Base-by-base conservation (phyloP, 768 basidiomycete genomes). In the Leccinum broughii region DNA sequence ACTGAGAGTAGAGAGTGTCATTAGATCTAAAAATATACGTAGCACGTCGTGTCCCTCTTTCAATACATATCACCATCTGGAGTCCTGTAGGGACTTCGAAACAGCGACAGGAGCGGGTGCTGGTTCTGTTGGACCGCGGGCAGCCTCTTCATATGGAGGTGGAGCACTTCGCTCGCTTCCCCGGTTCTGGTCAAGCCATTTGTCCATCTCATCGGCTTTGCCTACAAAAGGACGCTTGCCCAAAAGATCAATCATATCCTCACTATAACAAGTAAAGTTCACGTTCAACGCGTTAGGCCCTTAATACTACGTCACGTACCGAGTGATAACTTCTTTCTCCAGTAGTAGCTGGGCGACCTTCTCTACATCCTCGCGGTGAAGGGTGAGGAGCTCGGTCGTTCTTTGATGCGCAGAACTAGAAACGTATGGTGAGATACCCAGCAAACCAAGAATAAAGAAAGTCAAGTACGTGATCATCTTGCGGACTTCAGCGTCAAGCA, bases 321-420 rank as follows among this genome's bases (percentile, higher is more conserved):
- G 86, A 48, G 92, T 95, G 56, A 99, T 88, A 13, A 98, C 91
- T 75, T 99, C 97, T 78, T 95, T 96, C 75, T 93, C 86, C n/a
- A 99, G 78, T 46, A 99, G 78, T 35, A 92, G 76, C 72, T 89
- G 81, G 0, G 97, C 97, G 11, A 99, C 92, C 77, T 94, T 94
- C 77, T 98, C 93, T 5, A 98, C 95, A 62, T 95, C 89, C 20
- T 82, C 88, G 62, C 85, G 85, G 69, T 96, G 91, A 63, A 88
- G 81, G 3, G 83, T 92, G 55, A 99, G 77, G 13, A 99, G 80
- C 39, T 87, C 81, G 34, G 83, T 88, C 54, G 97, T 98, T 56
- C 95, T 85, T 59, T 83, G 78, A 70, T 98, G 93, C 0, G 95
- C 94, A 58, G 80, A 82, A 17, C 86, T 89, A 57, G 46, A 53